A percentile compares a stretch with the other conserved stretches of the same genome.
These are phyloP conservation scores for Ochromonadaceae sp. DNA, from an alignment of 352 stramenopile species.

Conservation along the genomic window DNA sequence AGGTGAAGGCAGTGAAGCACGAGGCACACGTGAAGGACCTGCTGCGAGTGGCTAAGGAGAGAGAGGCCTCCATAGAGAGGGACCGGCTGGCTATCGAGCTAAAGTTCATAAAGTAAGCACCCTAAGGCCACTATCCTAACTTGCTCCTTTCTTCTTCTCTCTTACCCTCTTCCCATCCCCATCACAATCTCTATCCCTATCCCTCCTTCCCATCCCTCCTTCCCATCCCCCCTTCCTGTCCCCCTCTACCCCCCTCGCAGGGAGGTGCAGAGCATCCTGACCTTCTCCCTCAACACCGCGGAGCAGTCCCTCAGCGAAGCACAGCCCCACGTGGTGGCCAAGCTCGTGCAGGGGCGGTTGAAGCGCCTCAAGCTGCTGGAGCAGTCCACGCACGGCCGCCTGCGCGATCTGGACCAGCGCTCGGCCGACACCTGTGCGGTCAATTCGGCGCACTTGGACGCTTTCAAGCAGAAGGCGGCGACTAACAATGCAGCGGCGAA, in stretches of 20 bases:
- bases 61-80: background rate
- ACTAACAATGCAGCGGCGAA: no score
- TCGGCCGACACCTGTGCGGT: constrained; percentile 10
- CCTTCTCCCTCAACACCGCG: constrained; percentile 8
- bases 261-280: constrained; percentile 1
- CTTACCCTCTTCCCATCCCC: background rate
- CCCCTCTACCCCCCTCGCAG: no score
- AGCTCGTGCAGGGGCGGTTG: background rate
- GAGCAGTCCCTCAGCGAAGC: background rate
- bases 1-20: constrained; percentile 15
- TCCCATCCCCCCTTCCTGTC: no score
- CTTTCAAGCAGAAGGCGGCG: background rate
- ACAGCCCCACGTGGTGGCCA: constrained; percentile 1
- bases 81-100: background rate
- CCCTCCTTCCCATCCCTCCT: no score
- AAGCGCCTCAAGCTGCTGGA: background rate
- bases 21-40: constrained; percentile 1
- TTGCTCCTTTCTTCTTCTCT: no score
- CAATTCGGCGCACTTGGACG: background rate
- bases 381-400: no score
- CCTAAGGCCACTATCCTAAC: no score
- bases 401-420: constrained; percentile 13
- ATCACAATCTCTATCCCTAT: no score
- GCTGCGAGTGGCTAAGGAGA: background rate
- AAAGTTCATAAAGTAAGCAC: constrained; percentile 1